Percentiles rank a stretch among this genome's conserved stretches.
These are phyloP conservation scores for Berkeleyomyces basicola DNA, from an alignment of 2,329 filamentous ascomycete genomes.

Conservation along the genomic window DNA sequence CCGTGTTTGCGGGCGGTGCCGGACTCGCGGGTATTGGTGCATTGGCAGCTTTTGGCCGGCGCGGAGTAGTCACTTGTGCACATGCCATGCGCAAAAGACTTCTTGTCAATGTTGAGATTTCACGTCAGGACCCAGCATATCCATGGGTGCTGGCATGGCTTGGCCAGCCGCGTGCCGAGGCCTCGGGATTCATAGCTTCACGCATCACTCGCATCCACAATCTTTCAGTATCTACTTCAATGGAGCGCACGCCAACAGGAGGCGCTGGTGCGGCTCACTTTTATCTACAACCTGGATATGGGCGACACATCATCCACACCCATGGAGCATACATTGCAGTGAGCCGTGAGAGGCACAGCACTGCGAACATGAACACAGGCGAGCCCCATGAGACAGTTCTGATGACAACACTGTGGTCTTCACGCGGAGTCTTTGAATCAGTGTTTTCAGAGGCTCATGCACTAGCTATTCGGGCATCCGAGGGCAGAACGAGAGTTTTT, in stretches of 20 bases:
- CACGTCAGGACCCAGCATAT: slow-evolving; percentile 83
- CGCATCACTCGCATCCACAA: slow-evolving; percentile 44
- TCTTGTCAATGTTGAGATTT: slow-evolving; percentile 91
- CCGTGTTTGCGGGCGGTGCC: slow-evolving; percentile 56
- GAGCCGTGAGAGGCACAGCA: slow-evolving; percentile 68
- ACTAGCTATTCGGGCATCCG: slow-evolving; percentile 60
- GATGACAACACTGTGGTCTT: slow-evolving; percentile 76
- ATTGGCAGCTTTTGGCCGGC: slow-evolving; percentile 62
- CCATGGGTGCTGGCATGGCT: slow-evolving; percentile 92
- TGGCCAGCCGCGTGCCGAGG: slow-evolving; percentile 53
- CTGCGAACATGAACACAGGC: slow-evolving; percentile 65
- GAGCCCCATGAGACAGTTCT: slow-evolving; percentile 90
- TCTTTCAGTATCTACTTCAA: slow-evolving; percentile 38
- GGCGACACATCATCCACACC: slow-evolving; percentile 74
- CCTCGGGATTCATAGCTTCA: slow-evolving; percentile 40
- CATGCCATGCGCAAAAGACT: slow-evolving; percentile 65
- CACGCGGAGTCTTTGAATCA: slow-evolving; percentile 77
- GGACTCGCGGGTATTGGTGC: slow-evolving; percentile 82
- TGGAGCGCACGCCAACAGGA: slow-evolving; percentile 36
- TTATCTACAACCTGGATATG: slow-evolving; percentile 78
- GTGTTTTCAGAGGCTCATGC: slow-evolving; percentile 77
- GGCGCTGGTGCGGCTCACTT: slow-evolving; percentile 55
- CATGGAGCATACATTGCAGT: slow-evolving; percentile 76
- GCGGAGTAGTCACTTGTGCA: slow-evolving; percentile 55
- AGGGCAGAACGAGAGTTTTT: slow-evolving; percentile 89